Conservation (phyloP, 202 grass and related monocot species). For the Panicum virgatum region DNA sequence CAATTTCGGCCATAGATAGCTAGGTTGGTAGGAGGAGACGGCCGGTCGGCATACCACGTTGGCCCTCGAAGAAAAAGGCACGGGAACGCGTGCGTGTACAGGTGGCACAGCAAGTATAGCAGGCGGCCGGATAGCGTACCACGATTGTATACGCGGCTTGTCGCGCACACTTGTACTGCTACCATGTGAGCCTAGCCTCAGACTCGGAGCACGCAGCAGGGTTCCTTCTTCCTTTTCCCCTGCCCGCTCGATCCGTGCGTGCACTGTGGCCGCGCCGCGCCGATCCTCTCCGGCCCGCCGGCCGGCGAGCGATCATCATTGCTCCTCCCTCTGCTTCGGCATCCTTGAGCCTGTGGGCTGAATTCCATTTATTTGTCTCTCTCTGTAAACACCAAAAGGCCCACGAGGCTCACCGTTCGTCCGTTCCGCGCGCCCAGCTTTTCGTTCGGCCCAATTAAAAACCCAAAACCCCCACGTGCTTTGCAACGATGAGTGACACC, state of each 20-base stretch:
- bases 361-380: no score
- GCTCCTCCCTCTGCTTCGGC: no score
- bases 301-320: no score
- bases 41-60: neutral
- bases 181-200: conserved; percentile 19
- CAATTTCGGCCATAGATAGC: neutral
- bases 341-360: no score
- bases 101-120: neutral
- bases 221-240: neutral
- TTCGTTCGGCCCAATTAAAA: no score
- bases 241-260: neutral
- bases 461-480: no score
- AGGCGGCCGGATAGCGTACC: neutral
- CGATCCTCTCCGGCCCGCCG: neutral
- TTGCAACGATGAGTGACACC: no score
- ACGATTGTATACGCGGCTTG: conserved; percentile 7
- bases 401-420: no score
- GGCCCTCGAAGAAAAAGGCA: neutral
- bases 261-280: neutral
- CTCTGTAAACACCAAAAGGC: no score
- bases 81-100: neutral
- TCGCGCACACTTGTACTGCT: neutral
- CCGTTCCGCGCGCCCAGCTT: no score
- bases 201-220: neutral
- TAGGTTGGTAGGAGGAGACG: neutral